Evolutionary conservation across 768 basidiomycete genomes (phyloP), one percentile per base, ranked within the genome.

Genomic region (Termitomyces sp.): DNA sequence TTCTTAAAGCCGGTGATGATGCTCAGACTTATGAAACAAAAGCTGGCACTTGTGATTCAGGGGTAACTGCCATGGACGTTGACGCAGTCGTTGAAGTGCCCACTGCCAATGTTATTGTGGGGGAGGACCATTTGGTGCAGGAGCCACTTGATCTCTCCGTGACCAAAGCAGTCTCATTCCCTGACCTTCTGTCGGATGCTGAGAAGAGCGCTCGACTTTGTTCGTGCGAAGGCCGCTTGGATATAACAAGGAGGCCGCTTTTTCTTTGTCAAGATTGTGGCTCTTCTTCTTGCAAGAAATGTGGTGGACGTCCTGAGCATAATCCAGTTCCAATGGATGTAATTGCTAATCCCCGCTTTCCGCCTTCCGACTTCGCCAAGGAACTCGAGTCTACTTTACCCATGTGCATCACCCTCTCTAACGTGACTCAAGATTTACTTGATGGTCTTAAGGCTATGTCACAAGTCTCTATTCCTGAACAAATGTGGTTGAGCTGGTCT

Each of bases 231-330:
- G 95, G 95, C 3, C 88, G 91, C 10, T 79, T 84, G 40, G 88
- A 83, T 61, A 86, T 94, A 66, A 89, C 92, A 1, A 80, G 78
- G 10, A 79, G 85, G 36, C 77, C 79, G 36, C 74, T 95, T 41
- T 80, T 82, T 40, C 81, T 79, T 12, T 98, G 95, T 71, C 61
- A 68, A 14, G 90, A 93, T 60, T 98, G 95, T 67, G 83, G 82
- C 6, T 82, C 84, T 9, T 83, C 91, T 14, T 87, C 89, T 36
- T 98, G 95, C 75, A 80, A 81, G 63, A 88, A 87, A 69, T 96
- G 94, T 68, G 91, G 91, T 44, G 94, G 93, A 30, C 86, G 93
- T 64, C 95, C 95, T 0, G 91, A 95, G 65, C 95, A 98, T 71
- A 89, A 87, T 63, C 85, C 84, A 62, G 68, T 71, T 20, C 71